Percentiles rank a stretch among this genome's conserved stretches.
phyloP scores from a whole-genome alignment of 179 eudicot species.

The Spergularia azorica region DNA sequence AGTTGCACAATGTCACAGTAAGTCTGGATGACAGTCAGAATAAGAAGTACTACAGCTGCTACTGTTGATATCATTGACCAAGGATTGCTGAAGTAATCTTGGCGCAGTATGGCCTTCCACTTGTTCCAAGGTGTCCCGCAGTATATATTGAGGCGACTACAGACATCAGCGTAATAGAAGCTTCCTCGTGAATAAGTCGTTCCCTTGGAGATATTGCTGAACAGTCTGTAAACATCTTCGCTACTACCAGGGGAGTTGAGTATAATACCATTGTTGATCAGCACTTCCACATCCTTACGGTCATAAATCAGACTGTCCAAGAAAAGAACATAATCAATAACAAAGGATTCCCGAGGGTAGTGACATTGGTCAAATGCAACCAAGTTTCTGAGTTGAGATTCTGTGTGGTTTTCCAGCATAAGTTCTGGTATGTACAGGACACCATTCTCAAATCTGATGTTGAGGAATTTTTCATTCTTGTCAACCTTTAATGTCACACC shows the following conservation, averaged over 20 bases:
- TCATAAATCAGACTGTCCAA: slow-evolving; percentile 45
- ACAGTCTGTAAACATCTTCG: slow-evolving; percentile 37
- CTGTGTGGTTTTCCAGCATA: slow-evolving; percentile 36
- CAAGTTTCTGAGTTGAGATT: slow-evolving; percentile 40
- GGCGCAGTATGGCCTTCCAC: slow-evolving; percentile 42
- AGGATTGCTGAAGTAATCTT: slow-evolving; percentile 46
- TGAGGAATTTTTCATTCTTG: slow-evolving; percentile 30
- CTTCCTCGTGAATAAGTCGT: slow-evolving; percentile 25
- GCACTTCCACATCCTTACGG: slow-evolving; percentile 38
- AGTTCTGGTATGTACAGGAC: slow-evolving; percentile 34
- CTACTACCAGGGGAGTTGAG: slow-evolving; percentile 37
- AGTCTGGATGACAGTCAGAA: slow-evolving; percentile 42
- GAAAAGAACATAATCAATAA: slow-evolving; percentile 40
- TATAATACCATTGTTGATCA: slow-evolving; percentile 41
- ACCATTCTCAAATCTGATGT: slow-evolving; percentile 40
- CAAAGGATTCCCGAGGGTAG: slow-evolving; percentile 37
- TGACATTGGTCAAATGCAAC: slow-evolving; percentile 50
- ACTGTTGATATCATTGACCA: slow-evolving; percentile 42
- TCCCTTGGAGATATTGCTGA: slow-evolving; percentile 45
- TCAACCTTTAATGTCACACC: slow-evolving; percentile 37
- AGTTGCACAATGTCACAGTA: slow-evolving; percentile 37
- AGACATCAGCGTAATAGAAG: slow-evolving; percentile 36
- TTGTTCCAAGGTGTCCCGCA: slow-evolving; percentile 36
- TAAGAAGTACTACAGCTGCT: slow-evolving; percentile 34
- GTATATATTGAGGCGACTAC: slow-evolving; percentile 33